A percentile compares a stretch with the other conserved stretches of the same genome.
These are phyloP conservation scores for Suhomyces pyralidae DNA, from an alignment of 805 yeast species.

Conservation along the genomic window DNA sequence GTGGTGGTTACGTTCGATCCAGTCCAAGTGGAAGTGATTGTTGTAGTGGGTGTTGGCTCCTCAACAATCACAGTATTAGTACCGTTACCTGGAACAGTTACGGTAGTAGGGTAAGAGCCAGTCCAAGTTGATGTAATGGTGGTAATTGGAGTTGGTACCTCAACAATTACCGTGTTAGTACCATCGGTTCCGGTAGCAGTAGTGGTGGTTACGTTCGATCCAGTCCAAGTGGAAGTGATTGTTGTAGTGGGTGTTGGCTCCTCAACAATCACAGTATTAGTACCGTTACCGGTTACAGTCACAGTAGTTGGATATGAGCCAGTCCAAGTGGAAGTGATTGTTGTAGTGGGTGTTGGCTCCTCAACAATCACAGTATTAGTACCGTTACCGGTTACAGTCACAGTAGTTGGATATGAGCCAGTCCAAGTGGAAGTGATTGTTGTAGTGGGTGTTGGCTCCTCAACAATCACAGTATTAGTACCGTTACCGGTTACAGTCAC, in stretches of 20 bases:
- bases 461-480: constrained; percentile 4
- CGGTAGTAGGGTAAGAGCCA: constrained; percentile 2
- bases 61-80: constrained; percentile 10
- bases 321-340: neutral
- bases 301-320: neutral
- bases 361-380: neutral
- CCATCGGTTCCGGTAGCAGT: constrained; percentile 5
- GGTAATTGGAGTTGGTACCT: constrained; percentile 10
- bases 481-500: constrained; percentile 4
- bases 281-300: constrained; percentile 6
- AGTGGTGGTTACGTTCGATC: constrained; percentile 6
- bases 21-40: constrained; percentile 14
- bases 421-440: constrained; percentile 8
- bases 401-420: constrained; percentile 1
- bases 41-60: neutral
- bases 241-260: constrained; percentile 16
- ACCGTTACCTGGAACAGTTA: constrained; percentile 6
- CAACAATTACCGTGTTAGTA: constrained; percentile 11
- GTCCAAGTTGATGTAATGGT: constrained; percentile 12
- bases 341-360: neutral
- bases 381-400: constrained; percentile 4
- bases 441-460: constrained; percentile 12
- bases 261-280: constrained; percentile 10
- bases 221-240: constrained; percentile 14
- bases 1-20: constrained; percentile 23